A percentile compares a stretch with the other conserved stretches of the same genome.
These are phyloP conservation scores for Hypoxylon trugodes DNA, from an alignment of 495 filamentous ascomycete genomes.

Conservation along the genomic window DNA sequence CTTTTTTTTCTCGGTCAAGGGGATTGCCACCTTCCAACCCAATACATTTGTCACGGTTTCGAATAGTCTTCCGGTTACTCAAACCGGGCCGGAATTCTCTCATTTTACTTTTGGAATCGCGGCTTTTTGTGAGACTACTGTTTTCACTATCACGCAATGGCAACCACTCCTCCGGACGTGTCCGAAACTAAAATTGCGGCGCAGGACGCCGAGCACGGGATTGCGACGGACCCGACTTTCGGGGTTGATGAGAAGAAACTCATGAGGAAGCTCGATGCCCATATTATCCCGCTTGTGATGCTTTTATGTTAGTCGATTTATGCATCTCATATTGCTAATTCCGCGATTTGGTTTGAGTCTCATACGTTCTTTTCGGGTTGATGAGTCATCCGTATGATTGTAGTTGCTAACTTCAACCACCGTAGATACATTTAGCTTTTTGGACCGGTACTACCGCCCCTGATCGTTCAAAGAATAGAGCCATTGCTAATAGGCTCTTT, in stretches of 20 bases:
- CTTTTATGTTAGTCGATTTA: slow-evolving; percentile 39
- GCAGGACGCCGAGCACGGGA: slow-evolving; percentile 18
- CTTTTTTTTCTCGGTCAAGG: slow-evolving; percentile 1
- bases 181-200: slow-evolving; percentile 25
- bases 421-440: slow-evolving; percentile 51
- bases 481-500: background rate
- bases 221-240: slow-evolving; percentile 18
- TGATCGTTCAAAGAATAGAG: background rate
- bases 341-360: background rate
- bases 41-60: slow-evolving; percentile 1
- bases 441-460: slow-evolving; percentile 45
- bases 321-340: background rate
- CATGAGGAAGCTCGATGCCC: slow-evolving; percentile 49
- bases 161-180: slow-evolving; percentile 20
- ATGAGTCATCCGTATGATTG: background rate
- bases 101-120: background rate
- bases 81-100: background rate
- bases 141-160: background rate
- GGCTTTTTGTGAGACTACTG: background rate
- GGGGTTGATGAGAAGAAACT: slow-evolving; percentile 45
- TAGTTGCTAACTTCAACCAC: slow-evolving; percentile 7
- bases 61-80: background rate
- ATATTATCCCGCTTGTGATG: slow-evolving; percentile 53
- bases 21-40: slow-evolving; percentile 9
- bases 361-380: background rate